Base-by-base conservation (phyloP, 2,329 filamentous ascomycete genomes). In the Elsinoe batatas region DNA sequence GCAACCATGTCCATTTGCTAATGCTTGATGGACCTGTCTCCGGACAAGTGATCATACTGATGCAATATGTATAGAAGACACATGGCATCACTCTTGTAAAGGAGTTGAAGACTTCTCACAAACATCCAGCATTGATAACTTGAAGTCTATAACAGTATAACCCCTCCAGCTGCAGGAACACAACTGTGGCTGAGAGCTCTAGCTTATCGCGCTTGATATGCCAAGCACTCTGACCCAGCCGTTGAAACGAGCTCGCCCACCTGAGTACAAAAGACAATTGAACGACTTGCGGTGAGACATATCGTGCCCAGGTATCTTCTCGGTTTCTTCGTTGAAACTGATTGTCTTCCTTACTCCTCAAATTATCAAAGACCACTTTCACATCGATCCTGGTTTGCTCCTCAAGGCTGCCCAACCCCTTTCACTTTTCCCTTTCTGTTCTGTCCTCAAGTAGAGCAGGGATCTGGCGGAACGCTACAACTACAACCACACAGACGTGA, bases 191-290 rank as follows among this genome's bases (percentile, higher is more conserved):
- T 51, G 33, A 51, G 18, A 51, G 47, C 47, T 51, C n/a, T 15
- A 38, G 47, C 47, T 51, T 51, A 51, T 51, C 47, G n/a, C 32
- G n/a, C 32, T 13, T 49, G 47, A 37, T 51, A 51, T 51, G 47
- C 47, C 47, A 33, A 51, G 47, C 47, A 37, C 13, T 51, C 17
- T 32, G 35, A 51, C 32, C 47, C 47, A 51, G 35, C 47, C 47
- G 47, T 51, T 51, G 47, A 26, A 51, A 51, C 47, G 40, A 51
- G 35, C 15, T 36, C 22, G 47, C 32, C 47, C 47, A 37, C 47
- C 33, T 51, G 47, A 51, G 47, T 51, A 51, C 47, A 51, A 51
- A 51, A 51, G 47, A 51, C 47, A 51, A 51, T 51, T 51, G 47
- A 51, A 38, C 47, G 47, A 51, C 33, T 51, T 22, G 47, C 47